Evolutionary conservation across 2,329 filamentous ascomycete species (phyloP).

Genomic region (Amesomyces nigricolor): DNA sequence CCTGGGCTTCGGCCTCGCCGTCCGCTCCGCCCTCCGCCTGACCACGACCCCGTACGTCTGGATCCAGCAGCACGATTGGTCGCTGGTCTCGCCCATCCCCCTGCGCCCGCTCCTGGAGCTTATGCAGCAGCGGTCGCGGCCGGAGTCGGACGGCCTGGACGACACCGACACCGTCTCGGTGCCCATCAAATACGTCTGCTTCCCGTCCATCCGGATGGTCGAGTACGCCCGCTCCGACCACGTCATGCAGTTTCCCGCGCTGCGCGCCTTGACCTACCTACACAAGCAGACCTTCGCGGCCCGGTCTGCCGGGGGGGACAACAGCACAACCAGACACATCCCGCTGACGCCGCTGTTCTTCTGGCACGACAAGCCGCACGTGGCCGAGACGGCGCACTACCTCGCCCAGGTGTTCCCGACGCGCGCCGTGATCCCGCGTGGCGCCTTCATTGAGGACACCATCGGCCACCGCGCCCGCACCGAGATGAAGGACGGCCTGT

Average conservation of each 20-base stretch:
- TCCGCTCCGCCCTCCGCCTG: conserved; percentile 45
- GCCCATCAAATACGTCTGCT: conserved; percentile 48
- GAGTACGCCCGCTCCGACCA: conserved; percentile 45
- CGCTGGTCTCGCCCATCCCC: conserved; percentile 41
- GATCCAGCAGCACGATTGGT: conserved; percentile 55
- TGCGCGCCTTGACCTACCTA: conserved; percentile 38
- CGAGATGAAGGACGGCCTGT: conserved; percentile 51
- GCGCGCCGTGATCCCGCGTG: conserved; percentile 44
- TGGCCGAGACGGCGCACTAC: conserved; percentile 46
- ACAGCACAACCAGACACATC: conserved; percentile 35
- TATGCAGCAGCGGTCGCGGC: conserved; percentile 34
- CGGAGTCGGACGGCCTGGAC: conserved; percentile 12
- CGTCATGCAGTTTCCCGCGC: conserved; percentile 37
- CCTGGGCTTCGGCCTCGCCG: conserved; percentile 49
- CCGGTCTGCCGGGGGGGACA: conserved; percentile 2
- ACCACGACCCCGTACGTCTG: conserved; percentile 48
- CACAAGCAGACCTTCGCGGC: conserved; percentile 38
- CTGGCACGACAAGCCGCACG: conserved; percentile 54
- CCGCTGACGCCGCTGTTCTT: conserved; percentile 52
- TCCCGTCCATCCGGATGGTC: conserved; percentile 47
- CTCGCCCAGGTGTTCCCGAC: conserved; percentile 45
- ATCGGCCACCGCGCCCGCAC: conserved; percentile 49
- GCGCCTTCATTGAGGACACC: conserved; percentile 53
- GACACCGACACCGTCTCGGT: conserved; percentile 10
- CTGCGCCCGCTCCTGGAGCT: conserved; percentile 39